phyloP scores from a whole-genome alignment of 306 rosid genomes.

The Vachellia collinsii region DNA sequence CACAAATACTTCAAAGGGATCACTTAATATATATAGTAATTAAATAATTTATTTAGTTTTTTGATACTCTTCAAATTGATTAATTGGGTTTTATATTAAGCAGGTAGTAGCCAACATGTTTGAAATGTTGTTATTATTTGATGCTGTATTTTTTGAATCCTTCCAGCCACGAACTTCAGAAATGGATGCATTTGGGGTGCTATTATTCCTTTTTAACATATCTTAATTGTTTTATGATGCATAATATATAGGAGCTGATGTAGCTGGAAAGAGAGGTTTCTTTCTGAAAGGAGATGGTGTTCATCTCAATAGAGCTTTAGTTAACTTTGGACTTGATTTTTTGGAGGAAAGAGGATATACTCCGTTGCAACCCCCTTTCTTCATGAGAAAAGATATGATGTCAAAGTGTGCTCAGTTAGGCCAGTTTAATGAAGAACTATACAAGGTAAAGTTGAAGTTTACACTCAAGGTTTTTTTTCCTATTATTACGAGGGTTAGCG shows the following conservation, averaged over 20 bases:
- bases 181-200: neutral
- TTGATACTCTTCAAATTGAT: too few relatives aligned
- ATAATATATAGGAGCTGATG: constrained; percentile 77
- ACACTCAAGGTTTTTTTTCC: too few relatives aligned
- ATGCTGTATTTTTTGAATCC: neutral
- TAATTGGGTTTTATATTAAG: too few relatives aligned
- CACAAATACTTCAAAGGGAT: too few relatives aligned
- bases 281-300: constrained; percentile 92
- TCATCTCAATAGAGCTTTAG: constrained; percentile 92
- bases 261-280: constrained; percentile 96
- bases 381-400: constrained; percentile 93
- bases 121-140: neutral
- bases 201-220: neutral
- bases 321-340: constrained; percentile 87
- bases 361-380: constrained; percentile 85
- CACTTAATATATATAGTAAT: too few relatives aligned
- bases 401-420: constrained; percentile 96
- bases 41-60: too few relatives aligned
- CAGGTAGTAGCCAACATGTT: too few relatives aligned
- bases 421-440: constrained; percentile 93
- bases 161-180: neutral
- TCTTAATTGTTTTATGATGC: constrained; percentile 16
- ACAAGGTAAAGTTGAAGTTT: constrained; percentile 58
- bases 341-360: constrained; percentile 77
- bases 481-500: too few relatives aligned